Evolutionary conservation across 1,139 yeast species (phyloP).

Genomic region (Taiozyma onychis): DNA sequence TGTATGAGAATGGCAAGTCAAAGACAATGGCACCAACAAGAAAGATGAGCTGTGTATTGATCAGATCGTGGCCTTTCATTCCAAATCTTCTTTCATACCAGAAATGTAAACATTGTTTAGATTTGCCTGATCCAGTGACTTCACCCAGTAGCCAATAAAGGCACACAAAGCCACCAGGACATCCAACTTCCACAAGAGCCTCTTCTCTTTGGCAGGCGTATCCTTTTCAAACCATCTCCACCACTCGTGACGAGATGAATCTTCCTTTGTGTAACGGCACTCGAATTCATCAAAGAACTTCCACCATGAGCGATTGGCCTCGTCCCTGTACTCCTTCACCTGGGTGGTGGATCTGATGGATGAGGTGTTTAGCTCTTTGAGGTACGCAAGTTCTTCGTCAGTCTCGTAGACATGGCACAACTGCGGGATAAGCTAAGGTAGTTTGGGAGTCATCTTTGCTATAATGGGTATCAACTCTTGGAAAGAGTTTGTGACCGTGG

Average conservation of each 20-base stretch:
- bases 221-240: slow-evolving; percentile 59
- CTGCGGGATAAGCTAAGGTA: background rate
- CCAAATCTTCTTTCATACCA: slow-evolving; percentile 52
- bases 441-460: background rate
- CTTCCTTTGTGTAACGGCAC: slow-evolving; percentile 39
- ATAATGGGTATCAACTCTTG: background rate
- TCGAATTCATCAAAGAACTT: slow-evolving; percentile 59
- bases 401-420: background rate
- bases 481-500: background rate
- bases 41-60: slow-evolving; percentile 50
- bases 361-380: background rate
- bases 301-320: slow-evolving; percentile 58
- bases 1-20: slow-evolving; percentile 39
- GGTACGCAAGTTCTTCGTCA: background rate
- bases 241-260: slow-evolving; percentile 44
- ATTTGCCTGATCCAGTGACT: slow-evolving; percentile 31
- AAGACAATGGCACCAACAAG: slow-evolving; percentile 53
- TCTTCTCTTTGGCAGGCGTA: slow-evolving; percentile 46
- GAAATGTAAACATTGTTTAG: slow-evolving; percentile 56
- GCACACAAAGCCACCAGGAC: slow-evolving; percentile 42
- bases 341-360: background rate
- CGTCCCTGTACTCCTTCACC: slow-evolving; percentile 48
- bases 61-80: slow-evolving; percentile 59
- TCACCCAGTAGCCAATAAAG: slow-evolving; percentile 61
- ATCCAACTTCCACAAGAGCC: slow-evolving; percentile 4